Evolutionary conservation across 495 filamentous ascomycete genomes (phyloP).

Genomic region (Podospora pseudoanserina): DNA sequence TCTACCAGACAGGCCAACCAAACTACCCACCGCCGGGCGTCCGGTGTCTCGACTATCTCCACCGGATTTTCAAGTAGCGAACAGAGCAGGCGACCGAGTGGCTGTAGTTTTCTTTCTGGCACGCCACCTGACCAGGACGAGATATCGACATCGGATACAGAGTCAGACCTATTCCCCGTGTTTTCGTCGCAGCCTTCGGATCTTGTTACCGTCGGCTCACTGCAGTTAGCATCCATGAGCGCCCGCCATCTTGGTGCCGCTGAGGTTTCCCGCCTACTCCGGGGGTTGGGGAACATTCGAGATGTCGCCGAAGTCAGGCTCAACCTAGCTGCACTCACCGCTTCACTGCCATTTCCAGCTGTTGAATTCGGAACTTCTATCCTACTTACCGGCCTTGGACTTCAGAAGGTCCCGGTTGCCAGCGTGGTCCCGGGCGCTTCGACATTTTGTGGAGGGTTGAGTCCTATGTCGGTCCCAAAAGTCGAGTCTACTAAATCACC

Average conservation of each 20-base stretch:
- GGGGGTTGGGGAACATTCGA: slow-evolving; percentile 8
- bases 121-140: slow-evolving; percentile 15
- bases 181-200: slow-evolving; percentile 26
- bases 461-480: background rate
- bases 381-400: slow-evolving; percentile 14
- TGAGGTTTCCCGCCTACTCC: slow-evolving; percentile 20
- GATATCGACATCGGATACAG: slow-evolving; percentile 4
- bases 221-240: slow-evolving; percentile 29
- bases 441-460: background rate
- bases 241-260: slow-evolving; percentile 24
- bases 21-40: slow-evolving; percentile 12
- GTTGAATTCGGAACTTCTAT: slow-evolving; percentile 9
- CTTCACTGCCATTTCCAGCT: slow-evolving; percentile 9
- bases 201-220: slow-evolving; percentile 29
- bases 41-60: slow-evolving; percentile 12
- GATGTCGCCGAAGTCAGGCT: slow-evolving; percentile 10
- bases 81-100: slow-evolving; percentile 5
- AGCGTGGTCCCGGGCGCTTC: background rate
- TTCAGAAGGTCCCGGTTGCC: slow-evolving; percentile 1
- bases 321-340: slow-evolving; percentile 6
- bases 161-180: slow-evolving; percentile 16
- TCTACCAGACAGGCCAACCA: slow-evolving; percentile 11
- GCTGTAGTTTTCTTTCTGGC: slow-evolving; percentile 10
- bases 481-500: background rate
- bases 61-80: background rate